Percentiles rank a stretch among this genome's conserved stretches.
phyloP scores from a whole-genome alignment of 2,329 filamentous ascomycete species.

The Verticillium isaacii region DNA sequence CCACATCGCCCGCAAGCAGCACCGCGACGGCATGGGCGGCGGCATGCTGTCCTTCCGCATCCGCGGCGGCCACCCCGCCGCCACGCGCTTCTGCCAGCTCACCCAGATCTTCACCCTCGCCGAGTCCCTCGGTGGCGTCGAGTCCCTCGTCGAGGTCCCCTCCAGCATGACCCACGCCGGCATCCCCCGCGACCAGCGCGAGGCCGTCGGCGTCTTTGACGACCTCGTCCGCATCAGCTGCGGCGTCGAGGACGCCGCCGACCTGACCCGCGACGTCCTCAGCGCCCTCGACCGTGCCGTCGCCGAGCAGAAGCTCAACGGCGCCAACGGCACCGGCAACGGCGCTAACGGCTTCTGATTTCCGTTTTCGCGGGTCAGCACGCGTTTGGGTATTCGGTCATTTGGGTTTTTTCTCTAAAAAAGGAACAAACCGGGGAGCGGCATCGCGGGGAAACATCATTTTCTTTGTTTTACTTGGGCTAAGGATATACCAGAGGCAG shows the following conservation, averaged over 20 bases:
- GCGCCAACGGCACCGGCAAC: conserved; percentile 20
- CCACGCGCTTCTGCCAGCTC: conserved; percentile 85
- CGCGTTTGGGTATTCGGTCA: background rate
- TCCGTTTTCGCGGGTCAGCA: background rate
- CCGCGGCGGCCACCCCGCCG: conserved; percentile 76
- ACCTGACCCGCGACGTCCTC: conserved; percentile 76
- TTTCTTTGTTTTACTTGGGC: background rate
- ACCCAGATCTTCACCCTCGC: conserved; percentile 91
- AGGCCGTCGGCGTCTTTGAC: conserved; percentile 90
- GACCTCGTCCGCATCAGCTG: conserved; percentile 92
- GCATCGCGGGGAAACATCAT: background rate
- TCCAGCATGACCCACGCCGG: conserved; percentile 96
- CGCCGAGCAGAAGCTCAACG: conserved; percentile 14
- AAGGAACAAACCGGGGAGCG: background rate
- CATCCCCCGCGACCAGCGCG: conserved; percentile 84
- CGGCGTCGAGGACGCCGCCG: conserved; percentile 85
- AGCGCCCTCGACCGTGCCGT: conserved; percentile 78
- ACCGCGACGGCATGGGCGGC: conserved; percentile 89
- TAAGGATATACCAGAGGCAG: background rate
- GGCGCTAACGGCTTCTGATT: conserved; percentile 18
- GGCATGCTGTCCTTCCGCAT: conserved; percentile 98
- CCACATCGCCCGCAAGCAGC: conserved; percentile 80
- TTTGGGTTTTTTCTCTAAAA: background rate
- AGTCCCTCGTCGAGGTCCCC: conserved; percentile 87
- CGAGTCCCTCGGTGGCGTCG: conserved; percentile 87